Base-by-base conservation (phyloP, 2,329 filamentous ascomycete genomes). In the Exophiala alcalophila region DNA sequence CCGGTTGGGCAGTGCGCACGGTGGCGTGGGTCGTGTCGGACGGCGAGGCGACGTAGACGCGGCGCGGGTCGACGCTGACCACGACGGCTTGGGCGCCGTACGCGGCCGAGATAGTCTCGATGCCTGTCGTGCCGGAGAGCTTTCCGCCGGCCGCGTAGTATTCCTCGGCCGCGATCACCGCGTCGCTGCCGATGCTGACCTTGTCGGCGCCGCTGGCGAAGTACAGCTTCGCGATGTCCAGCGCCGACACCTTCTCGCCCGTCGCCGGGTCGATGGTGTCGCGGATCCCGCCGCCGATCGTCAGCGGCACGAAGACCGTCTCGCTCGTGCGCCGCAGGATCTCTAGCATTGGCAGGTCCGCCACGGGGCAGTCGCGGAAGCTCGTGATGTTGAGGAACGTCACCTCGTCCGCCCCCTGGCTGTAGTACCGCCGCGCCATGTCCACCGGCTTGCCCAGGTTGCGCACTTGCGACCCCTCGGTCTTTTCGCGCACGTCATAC, bases 321-420 rank as follows among this genome's bases (percentile, higher is more conserved):
- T 88, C 79, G 7, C 90, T 92, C 1, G 91, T 88, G 53, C 80
- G 79, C 33, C 89, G 80, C 33, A 98, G 73, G 40, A 98, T 83
- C 68, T 98, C 91, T 37, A 98, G 80, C 92, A 98, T 98, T 5
- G 92, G 92, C 3, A 90, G 72, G 68, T 98, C 92, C 53, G 83
- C 86, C 9, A 97, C 68, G 5, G 92, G 92, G 54, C 89, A 94
- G 70, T 97, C 92, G 50, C 92, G 83, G 77, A 98, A 98, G 14
- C 85, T 92, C 1, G 91, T 98, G 61, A 98, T 98, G 74, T 98
- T 98, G 55, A 98, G 76, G 66, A 98, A 98, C 1, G 91, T 95
- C 42, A 98, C 79, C 68, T 98, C 92, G 66, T 98, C 92, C 9
- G 92, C 90, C 47, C 92, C 92, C 68, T 95, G 88, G 60, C 94